Conservation (phyloP, 208 protist species). For the Phytomonas serpens region DNA sequence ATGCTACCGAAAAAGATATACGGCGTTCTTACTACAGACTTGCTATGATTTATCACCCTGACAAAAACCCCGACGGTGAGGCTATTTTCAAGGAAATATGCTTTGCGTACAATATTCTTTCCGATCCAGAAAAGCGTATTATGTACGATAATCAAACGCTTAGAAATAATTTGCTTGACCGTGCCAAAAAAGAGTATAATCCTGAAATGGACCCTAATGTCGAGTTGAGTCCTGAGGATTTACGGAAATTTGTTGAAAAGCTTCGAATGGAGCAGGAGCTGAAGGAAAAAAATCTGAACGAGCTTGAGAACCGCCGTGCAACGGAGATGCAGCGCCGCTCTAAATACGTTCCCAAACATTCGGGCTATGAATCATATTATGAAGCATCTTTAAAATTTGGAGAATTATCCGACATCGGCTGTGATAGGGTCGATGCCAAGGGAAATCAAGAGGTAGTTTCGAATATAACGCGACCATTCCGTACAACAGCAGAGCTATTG, state of each 20-base stretch:
- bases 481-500: slow-evolving; percentile 46
- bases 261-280: slow-evolving; percentile 35
- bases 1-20: slow-evolving; percentile 63
- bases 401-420: not conserved
- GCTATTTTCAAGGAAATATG: slow-evolving; percentile 82
- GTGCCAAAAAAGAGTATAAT: slow-evolving; percentile 51
- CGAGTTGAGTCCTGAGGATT: slow-evolving; percentile 60
- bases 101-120: slow-evolving; percentile 79
- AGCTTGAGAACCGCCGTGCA: slow-evolving; percentile 68
- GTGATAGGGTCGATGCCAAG: not conserved
- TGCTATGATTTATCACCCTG: slow-evolving; percentile 84
- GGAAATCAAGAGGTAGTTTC: not conserved
- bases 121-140: slow-evolving; percentile 58
- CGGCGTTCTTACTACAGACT: slow-evolving; percentile 79
- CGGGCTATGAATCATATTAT: slow-evolving; percentile 61
- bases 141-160: slow-evolving; percentile 73
- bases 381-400: slow-evolving; percentile 19
- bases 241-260: slow-evolving; percentile 76
- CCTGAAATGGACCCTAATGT: slow-evolving; percentile 79
- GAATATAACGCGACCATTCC: slow-evolving; percentile 15
- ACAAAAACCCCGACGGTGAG: slow-evolving; percentile 78
- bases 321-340: slow-evolving; percentile 76
- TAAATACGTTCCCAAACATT: slow-evolving; percentile 72
- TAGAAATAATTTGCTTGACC: slow-evolving; percentile 42
- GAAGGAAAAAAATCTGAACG: slow-evolving; percentile 25